Base-by-base conservation (phyloP, 805 yeast species). In the Metschnikowia vanudenii region DNA sequence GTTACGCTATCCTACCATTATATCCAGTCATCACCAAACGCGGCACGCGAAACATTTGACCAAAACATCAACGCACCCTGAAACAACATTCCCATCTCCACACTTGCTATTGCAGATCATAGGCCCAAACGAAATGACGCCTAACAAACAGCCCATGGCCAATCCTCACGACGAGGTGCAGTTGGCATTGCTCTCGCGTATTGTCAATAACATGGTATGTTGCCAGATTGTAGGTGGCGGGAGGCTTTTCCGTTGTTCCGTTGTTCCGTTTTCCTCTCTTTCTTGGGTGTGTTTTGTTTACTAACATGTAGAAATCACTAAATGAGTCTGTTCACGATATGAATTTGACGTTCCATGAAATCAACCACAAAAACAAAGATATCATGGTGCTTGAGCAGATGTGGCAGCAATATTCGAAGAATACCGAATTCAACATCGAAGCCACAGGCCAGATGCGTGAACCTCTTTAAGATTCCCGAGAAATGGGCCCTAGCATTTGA, bases 161-260 rank as follows among this genome's bases (percentile, higher is more conserved):
- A 88, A 87, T 57, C 96, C 96, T 3, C 91, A 88, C 59, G 91
- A 86, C 57, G 85, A 84, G 59, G 85, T 80, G 6, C 96, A 88
- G 60, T 82, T 79, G 53, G 88, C 88, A 13, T 69, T 89, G 18
- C 70, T 85, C 34, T 79, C 87, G 10, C 79, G 96, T 52, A 86
- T 88, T n/a, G 80, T 85, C 41, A 80, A 78, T 62, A 86, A 85
- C 54, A 80, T 87, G 63, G 89, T 83, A 73, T 39, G 89, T 77
- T 22, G 24, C 8, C 24, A 4, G 8, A 22, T 8, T 22, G n/a
- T n/a, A n/a, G n/a, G n/a, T n/a, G n/a, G n/a, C n/a, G n/a, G 14
- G 34, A 10, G 14, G 6, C n/a, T 1, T 14, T n/a, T 18, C 26
- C 24, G 5, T 33, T 20, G 20, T 22, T 22, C 32, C 12, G 16